phyloP scores from a whole-genome alignment of 2,329 filamentous ascomycete genomes.

The Cladophialophora carrionii region DNA sequence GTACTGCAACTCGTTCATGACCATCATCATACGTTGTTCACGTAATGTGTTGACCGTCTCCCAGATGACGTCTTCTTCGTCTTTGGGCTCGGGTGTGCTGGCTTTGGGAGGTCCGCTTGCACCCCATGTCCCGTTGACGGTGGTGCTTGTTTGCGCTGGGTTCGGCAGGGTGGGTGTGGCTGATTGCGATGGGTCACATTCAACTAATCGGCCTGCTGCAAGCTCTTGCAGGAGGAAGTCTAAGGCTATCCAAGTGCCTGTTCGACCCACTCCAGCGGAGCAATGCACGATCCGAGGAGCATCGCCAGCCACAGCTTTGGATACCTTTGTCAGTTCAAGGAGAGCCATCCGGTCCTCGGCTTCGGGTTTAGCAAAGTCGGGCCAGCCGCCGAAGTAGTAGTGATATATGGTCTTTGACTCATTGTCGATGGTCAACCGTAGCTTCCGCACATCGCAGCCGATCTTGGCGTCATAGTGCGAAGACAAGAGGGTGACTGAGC shows the following conservation, averaged over 20 bases:
- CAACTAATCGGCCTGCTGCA: slow-evolving; percentile 69
- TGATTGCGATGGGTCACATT: slow-evolving; percentile 18
- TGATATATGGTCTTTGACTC: slow-evolving; percentile 75
- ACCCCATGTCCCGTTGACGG: slow-evolving; percentile 32
- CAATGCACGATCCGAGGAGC: slow-evolving; percentile 84
- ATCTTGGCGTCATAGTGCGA: slow-evolving; percentile 59
- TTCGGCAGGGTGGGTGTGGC: slow-evolving; percentile 1
- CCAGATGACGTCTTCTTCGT: slow-evolving; percentile 69
- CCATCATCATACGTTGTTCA: slow-evolving; percentile 92
- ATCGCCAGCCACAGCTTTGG: slow-evolving; percentile 50
- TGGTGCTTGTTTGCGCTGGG: not conserved
- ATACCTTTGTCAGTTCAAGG: slow-evolving; percentile 55
- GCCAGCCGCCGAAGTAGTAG: slow-evolving; percentile 84
- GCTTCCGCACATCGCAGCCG: slow-evolving; percentile 72
- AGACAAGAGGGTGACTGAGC: slow-evolving; percentile 64
- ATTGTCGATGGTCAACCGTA: slow-evolving; percentile 57
- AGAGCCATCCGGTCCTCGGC: slow-evolving; percentile 56
- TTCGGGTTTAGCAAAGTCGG: slow-evolving; percentile 81
- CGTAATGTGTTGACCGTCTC: slow-evolving; percentile 78
- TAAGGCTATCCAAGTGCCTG: slow-evolving; percentile 94
- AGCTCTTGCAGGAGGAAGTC: slow-evolving; percentile 87
- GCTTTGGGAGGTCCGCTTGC: slow-evolving; percentile 41
- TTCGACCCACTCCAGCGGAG: slow-evolving; percentile 90
- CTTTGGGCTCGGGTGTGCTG: slow-evolving; percentile 42
- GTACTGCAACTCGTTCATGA: slow-evolving; percentile 84